Conservation (phyloP, 2,329 filamentous ascomycete species). For the Aspergillus transmontanensis region DNA sequence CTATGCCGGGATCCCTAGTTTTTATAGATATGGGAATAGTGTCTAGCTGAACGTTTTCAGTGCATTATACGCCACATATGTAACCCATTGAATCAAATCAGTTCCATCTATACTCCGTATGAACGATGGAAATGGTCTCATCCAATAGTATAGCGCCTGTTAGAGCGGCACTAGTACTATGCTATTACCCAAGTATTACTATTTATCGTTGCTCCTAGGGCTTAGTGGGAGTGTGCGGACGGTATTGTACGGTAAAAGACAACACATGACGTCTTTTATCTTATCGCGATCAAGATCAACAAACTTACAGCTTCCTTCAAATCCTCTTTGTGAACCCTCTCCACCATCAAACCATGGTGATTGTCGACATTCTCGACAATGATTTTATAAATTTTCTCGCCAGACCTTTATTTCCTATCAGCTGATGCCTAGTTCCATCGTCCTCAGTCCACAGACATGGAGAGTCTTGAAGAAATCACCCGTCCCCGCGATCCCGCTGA, state of each 20-base stretch:
- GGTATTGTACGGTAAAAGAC: not conserved
- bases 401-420: not conserved
- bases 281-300: not conserved
- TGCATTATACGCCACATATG: too few relatives aligned
- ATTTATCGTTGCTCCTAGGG: too few relatives aligned
- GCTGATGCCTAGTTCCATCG: not conserved
- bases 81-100: too few relatives aligned
- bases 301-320: not conserved
- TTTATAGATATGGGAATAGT: too few relatives aligned
- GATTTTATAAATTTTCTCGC: slow-evolving; percentile 2
- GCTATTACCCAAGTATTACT: too few relatives aligned
- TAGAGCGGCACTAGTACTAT: too few relatives aligned
- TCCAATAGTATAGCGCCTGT: too few relatives aligned
- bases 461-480: slow-evolving; percentile 43
- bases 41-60: too few relatives aligned
- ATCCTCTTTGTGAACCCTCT: not conserved
- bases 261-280: not conserved
- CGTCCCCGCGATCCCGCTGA: slow-evolving; percentile 28
- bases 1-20: too few relatives aligned
- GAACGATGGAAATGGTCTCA: too few relatives aligned
- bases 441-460: slow-evolving; percentile 28
- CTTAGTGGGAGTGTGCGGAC: not conserved
- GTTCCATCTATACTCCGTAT: too few relatives aligned
- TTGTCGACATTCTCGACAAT: not conserved
- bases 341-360: slow-evolving; percentile 3